phyloP scores from a whole-genome alignment of 352 stramenopile genomes.

The Globisporangium spiculum region DNA sequence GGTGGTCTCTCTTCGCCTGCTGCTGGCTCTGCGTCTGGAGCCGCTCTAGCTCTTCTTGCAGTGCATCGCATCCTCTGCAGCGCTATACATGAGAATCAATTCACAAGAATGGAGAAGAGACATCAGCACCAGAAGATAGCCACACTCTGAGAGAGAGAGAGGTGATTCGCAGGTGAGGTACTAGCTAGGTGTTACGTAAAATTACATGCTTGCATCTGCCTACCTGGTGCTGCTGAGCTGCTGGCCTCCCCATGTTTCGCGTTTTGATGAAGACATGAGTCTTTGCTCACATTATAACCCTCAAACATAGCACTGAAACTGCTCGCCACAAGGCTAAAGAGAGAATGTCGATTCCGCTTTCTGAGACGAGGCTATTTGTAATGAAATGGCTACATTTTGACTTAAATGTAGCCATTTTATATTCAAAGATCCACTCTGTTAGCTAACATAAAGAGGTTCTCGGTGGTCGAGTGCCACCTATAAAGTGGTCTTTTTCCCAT shows the following conservation, averaged over 20 bases:
- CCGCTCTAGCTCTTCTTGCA: conserved; percentile 20
- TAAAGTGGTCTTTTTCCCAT: too few species aligned
- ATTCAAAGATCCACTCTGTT: too few species aligned
- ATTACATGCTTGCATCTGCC: too few species aligned
- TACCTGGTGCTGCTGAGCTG: neutral
- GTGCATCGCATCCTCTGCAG: conserved; percentile 19
- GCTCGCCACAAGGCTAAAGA: too few species aligned
- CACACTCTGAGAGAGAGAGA: neutral
- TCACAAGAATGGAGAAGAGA: neutral
- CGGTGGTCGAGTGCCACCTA: too few species aligned
- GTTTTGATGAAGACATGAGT: neutral
- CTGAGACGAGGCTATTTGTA: neutral
- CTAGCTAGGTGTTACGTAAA: neutral
- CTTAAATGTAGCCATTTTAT: too few species aligned
- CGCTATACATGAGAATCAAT: neutral
- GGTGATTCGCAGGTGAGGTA: neutral
- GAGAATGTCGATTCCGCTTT: too few species aligned
- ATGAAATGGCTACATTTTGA: neutral
- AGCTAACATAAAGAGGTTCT: too few species aligned
- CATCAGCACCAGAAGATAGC: too few species aligned
- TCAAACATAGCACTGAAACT: too few species aligned
- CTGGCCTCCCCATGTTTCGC: neutral
- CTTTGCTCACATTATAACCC: too few species aligned
- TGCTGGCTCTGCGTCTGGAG: conserved; percentile 20
- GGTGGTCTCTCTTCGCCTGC: conserved; percentile 29